These are phyloP conservation scores for Colletotrichum echinochloae DNA, from an alignment of 2,329 filamentous ascomycete species.

Conservation along the genomic window DNA sequence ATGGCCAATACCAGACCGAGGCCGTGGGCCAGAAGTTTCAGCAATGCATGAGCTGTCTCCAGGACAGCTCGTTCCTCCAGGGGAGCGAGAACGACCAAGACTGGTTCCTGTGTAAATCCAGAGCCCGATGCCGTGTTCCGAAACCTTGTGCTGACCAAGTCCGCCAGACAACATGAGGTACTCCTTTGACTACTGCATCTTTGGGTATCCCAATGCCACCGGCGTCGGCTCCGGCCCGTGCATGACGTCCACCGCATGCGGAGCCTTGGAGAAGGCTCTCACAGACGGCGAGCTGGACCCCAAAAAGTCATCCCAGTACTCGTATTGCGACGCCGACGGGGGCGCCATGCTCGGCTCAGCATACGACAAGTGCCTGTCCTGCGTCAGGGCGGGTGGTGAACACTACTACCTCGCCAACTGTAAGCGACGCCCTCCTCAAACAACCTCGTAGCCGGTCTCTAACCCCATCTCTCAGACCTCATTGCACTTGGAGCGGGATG, in stretches of 20 bases:
- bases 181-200: constrained; percentile 64
- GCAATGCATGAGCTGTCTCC: constrained; percentile 64
- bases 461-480: constrained; percentile 53
- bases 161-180: constrained; percentile 65
- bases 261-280: constrained; percentile 56
- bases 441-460: constrained; percentile 23
- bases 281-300: constrained; percentile 54
- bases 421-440: constrained; percentile 46
- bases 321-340: constrained; percentile 59
- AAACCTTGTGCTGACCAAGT: background rate
- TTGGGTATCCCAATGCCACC: constrained; percentile 63
- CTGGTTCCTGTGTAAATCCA: constrained; percentile 68
- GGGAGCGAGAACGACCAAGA: constrained; percentile 64
- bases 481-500: constrained; percentile 65
- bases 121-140: background rate
- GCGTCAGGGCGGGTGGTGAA: constrained; percentile 56
- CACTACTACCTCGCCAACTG: constrained; percentile 63
- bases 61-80: constrained; percentile 61
- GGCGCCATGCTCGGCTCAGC: constrained; percentile 50
- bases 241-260: constrained; percentile 64
- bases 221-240: constrained; percentile 61
- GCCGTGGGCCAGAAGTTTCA: constrained; percentile 59
- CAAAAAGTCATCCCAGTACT: constrained; percentile 50
- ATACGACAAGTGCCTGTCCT: constrained; percentile 58
- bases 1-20: constrained; percentile 56